These are phyloP conservation scores for Aspergillaceae sp. DNA, from an alignment of 2,329 filamentous ascomycete genomes.

Conservation along the genomic window DNA sequence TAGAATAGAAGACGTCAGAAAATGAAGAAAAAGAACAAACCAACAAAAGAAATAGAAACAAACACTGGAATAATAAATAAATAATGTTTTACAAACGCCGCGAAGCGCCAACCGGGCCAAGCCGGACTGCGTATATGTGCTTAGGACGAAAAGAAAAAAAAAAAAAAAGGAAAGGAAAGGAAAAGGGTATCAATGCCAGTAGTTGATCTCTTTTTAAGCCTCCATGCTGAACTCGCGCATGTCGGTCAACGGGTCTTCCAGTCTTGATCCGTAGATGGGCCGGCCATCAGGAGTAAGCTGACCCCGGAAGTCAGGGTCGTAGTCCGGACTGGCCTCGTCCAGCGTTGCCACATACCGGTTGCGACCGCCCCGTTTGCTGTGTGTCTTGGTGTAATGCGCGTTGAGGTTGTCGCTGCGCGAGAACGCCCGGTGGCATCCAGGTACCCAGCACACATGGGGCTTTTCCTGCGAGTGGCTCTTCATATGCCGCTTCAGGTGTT, in stretches of 20 bases:
- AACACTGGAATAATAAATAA: slow-evolving; percentile 2
- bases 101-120: slow-evolving; percentile 12
- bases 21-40: not conserved
- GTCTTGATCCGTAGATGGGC: slow-evolving; percentile 30
- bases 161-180: slow-evolving; percentile 13
- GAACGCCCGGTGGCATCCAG: slow-evolving; percentile 35
- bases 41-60: not conserved
- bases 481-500: slow-evolving; percentile 43
- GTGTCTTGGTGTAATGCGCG: slow-evolving; percentile 39
- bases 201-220: slow-evolving; percentile 3
- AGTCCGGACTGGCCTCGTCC: slow-evolving; percentile 35
- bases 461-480: slow-evolving; percentile 40
- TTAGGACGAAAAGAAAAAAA: slow-evolving; percentile 1
- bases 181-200: slow-evolving; percentile 19
- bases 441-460: slow-evolving; percentile 38
- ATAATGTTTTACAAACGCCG: slow-evolving; percentile 15
- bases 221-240: slow-evolving; percentile 21
- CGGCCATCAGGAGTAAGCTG: slow-evolving; percentile 35
- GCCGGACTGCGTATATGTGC: slow-evolving; percentile 6
- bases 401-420: slow-evolving; percentile 40
- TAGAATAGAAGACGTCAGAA: not conserved
- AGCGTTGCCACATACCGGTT: slow-evolving; percentile 40
- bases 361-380: slow-evolving; percentile 38
- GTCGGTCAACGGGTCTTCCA: slow-evolving; percentile 27
- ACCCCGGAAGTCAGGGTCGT: slow-evolving; percentile 37